Evolutionary conservation across 1,284 basidiomycete species (phyloP).

Genomic region (Papiliotrema laurentii): DNA sequence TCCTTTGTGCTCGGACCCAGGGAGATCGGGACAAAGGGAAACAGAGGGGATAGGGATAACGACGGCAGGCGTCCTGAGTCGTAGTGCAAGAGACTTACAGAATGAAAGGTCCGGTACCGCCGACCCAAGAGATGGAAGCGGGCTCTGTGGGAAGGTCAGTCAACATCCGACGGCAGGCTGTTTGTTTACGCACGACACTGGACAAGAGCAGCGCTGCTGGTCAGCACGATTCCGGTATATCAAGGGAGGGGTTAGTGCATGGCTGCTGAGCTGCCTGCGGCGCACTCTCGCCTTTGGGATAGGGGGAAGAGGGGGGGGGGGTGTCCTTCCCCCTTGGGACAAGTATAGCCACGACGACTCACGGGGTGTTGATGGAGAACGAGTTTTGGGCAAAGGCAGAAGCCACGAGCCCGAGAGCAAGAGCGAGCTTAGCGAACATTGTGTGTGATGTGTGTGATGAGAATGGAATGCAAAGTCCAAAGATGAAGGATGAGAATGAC

Average conservation of each 20-base stretch:
- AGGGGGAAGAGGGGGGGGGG: neutral
- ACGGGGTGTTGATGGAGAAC: conserved; percentile 39
- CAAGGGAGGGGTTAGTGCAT: neutral
- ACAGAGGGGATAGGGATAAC: too few species aligned
- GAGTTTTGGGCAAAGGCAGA: conserved; percentile 29
- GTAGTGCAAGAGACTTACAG: conserved; percentile 30
- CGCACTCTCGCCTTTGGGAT: too few species aligned
- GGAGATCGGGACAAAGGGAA: too few species aligned
- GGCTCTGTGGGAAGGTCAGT: conserved; percentile 28
- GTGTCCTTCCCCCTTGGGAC: neutral
- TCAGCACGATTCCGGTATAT: conserved; percentile 8
- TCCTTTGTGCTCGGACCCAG: neutral
- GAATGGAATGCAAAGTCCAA: conserved; percentile 3
- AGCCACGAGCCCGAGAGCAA: conserved; percentile 26
- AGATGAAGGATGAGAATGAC: conserved; percentile 7
- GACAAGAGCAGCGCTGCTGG: conserved; percentile 28
- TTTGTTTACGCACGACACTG: conserved; percentile 35
- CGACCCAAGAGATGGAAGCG: conserved; percentile 26
- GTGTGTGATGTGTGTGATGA: conserved; percentile 1
- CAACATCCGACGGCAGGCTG: neutral
- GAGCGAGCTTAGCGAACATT: conserved; percentile 28
- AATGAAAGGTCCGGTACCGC: conserved; percentile 37
- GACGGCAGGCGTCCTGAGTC: too few species aligned
- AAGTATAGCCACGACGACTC: conserved; percentile 13
- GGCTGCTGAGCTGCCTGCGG: too few species aligned